Conservation (phyloP, 148 eudicot genomes). For the Chenopodium berlandieri region DNA sequence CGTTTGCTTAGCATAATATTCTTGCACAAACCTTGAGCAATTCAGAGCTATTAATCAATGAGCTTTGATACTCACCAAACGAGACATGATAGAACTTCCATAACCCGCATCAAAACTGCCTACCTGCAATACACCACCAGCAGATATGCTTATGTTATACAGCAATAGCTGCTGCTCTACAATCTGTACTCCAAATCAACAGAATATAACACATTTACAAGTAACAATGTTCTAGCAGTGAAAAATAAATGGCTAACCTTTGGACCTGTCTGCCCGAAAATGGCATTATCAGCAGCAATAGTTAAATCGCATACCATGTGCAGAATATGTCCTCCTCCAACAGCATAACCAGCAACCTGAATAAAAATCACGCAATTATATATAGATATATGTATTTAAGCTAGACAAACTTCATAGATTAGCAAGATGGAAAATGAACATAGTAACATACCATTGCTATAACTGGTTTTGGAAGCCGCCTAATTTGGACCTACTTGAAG, state of each 20-base stretch:
- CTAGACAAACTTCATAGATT: not conserved
- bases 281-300: conserved; percentile 94
- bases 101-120: conserved; percentile 99
- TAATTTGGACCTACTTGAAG: conserved; percentile 68
- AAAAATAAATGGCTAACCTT: conserved; percentile 47
- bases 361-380: not conserved
- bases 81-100: conserved; percentile 92
- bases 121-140: conserved; percentile 46
- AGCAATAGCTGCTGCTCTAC: not conserved
- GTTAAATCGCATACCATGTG: conserved; percentile 98
- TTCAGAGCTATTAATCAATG: not conserved
- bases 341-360: conserved; percentile 99
- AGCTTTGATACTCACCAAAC: conserved; percentile 60
- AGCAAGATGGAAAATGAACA: not conserved
- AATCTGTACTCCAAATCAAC: not conserved
- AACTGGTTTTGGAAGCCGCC: conserved; percentile 95
- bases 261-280: conserved; percentile 97
- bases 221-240: not conserved
- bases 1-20: not conserved
- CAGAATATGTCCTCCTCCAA: conserved; percentile 93
- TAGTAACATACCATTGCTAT: conserved; percentile 95
- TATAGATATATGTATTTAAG: not conserved
- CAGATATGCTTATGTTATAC: not conserved
- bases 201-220: not conserved
- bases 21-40: not conserved